Percentiles rank a stretch among this genome's conserved stretches.
These are phyloP conservation scores for Blastomyces emzantsi DNA, from an alignment of 2,329 filamentous ascomycete genomes.

Conservation along the genomic window DNA sequence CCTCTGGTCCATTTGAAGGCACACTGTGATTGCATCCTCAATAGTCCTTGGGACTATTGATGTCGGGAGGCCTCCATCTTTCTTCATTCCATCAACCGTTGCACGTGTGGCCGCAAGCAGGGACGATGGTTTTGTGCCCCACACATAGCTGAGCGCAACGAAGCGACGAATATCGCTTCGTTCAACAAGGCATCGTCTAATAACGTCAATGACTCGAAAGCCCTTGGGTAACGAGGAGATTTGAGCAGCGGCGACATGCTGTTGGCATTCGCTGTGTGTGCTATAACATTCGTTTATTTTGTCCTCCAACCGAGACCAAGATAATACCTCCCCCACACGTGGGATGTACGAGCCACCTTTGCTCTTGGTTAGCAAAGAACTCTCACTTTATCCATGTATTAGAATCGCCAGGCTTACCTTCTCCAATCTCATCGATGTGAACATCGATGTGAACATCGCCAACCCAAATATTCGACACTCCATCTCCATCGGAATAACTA, in stretches of 20 bases:
- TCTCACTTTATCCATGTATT: background rate
- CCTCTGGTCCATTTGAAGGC: constrained; percentile 1
- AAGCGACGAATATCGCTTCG: background rate
- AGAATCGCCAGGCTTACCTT: background rate
- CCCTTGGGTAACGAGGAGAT: background rate
- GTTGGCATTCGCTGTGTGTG: background rate
- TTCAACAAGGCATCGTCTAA: background rate
- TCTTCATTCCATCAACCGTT: background rate
- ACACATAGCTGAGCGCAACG: background rate
- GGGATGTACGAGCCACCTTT: background rate
- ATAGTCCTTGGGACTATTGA: background rate
- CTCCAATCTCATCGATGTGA: background rate
- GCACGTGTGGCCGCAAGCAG: background rate
- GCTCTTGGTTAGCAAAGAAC: background rate
- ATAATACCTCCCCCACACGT: background rate
- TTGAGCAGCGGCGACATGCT: background rate
- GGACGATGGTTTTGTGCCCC: background rate
- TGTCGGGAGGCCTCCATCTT: background rate
- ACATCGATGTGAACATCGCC: constrained; percentile 4
- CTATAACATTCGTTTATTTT: background rate
- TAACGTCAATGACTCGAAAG: constrained; percentile 1
- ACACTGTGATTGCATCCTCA: constrained; percentile 1
- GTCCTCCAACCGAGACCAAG: background rate
- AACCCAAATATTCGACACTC: constrained; percentile 6
- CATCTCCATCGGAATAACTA: background rate